Base-by-base conservation (phyloP, 1,284 basidiomycete genomes). In the Rhodotorula glutinis region DNA sequence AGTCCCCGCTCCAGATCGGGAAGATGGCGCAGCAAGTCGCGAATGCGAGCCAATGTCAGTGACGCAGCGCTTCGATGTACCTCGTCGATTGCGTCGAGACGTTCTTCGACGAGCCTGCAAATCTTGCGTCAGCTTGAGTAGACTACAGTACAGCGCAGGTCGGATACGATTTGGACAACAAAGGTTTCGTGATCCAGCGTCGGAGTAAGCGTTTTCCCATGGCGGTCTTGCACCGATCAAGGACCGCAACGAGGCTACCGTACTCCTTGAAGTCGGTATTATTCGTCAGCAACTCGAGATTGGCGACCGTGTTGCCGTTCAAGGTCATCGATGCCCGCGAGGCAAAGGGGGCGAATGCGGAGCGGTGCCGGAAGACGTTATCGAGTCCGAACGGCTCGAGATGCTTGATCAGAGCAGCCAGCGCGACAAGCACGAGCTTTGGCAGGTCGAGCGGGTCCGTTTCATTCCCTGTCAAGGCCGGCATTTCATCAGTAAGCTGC, bases 281-380 rank as follows among this genome's bases (percentile, higher is more conserved):
- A 74, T 96, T 96, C 40, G 86, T 84, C 77, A 91, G 93, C n/a
- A 96, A 86, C 78, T 96, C 92, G 80, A 98, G 81, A 76, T 98
- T 97, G 38, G 84, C 83, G 21, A 98, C 80, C 0, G 95, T 96
- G 76, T 92, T 94, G 49, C 87, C 87, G 64, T 89, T 91, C 56
- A 98, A 82, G 21, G 93, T 83, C 93, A 98, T 96, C 71, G 91
- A 88, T 0, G 87, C 85, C 53, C 85, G 84, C 47, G 86, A 86
- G 1, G 89, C 83, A 76, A 98, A 98, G 74, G 81, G 76, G 3
- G 66, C 63, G 58, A 77, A 96, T 74, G 90, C 89, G 47, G 84
- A 83, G 0, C 87, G 86, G 75, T 90, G 87, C 13, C 86, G 76
- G 69, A 94, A 85, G 8, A 87, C 85, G 70, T 89, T 87, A 29